Conservation (phyloP, 1,139 yeast genomes). For the Lodderomyces orthopsilosis region DNA sequence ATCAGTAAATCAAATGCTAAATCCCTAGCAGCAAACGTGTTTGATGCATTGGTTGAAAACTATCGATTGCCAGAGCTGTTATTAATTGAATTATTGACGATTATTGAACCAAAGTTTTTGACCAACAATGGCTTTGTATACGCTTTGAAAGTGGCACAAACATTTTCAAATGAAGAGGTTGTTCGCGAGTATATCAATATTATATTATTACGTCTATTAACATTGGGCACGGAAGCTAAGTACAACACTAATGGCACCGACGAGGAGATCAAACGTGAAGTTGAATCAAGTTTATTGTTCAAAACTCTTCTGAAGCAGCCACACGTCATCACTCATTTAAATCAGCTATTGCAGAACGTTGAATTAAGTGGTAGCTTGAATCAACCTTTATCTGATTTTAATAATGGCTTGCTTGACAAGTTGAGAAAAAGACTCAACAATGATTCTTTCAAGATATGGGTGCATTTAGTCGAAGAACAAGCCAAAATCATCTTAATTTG, state of each 20-base stretch:
- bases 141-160: constrained; percentile 35
- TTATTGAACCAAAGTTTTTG: constrained; percentile 35
- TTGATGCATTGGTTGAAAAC: constrained; percentile 27
- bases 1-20: constrained; percentile 6
- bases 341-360: constrained; percentile 10
- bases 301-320: constrained; percentile 31
- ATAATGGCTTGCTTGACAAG: constrained; percentile 15
- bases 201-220: constrained; percentile 64
- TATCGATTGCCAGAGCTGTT: constrained; percentile 44
- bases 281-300: constrained; percentile 46
- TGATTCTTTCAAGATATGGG: constrained; percentile 26
- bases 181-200: constrained; percentile 25
- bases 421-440: constrained; percentile 17
- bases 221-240: constrained; percentile 57
- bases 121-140: constrained; percentile 27
- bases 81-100: constrained; percentile 57
- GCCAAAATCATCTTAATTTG: constrained; percentile 9
- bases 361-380: not conserved
- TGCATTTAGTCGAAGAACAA: constrained; percentile 24
- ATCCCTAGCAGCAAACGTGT: constrained; percentile 12
- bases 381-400: constrained; percentile 9
- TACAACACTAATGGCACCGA: constrained; percentile 43
- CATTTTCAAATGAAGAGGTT: constrained; percentile 24
- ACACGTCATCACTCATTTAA: constrained; percentile 11
- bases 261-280: constrained; percentile 36